Percentiles rank a stretch among this genome's conserved stretches.
Evolutionary conservation across 768 basidiomycete species (phyloP).

Genomic region (Dictyophora rubrovolvata): DNA sequence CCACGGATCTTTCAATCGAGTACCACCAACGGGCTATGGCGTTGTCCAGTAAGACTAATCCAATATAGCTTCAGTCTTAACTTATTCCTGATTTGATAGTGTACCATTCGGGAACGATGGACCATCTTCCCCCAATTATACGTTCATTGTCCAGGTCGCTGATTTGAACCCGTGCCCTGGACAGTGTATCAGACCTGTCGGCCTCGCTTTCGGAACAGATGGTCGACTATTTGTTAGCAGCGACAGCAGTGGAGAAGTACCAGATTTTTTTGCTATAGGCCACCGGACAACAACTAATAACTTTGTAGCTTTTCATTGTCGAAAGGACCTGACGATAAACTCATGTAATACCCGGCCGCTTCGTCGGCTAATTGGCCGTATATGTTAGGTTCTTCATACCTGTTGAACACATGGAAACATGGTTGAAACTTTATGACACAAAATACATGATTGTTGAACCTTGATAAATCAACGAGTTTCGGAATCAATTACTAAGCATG

Average conservation of each 20-base stretch:
- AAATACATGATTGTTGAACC: too few relatives aligned
- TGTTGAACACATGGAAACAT: too few relatives aligned
- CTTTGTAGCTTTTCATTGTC: neutral
- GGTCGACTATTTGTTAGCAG: slow-evolving; percentile 31
- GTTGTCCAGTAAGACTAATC: slow-evolving; percentile 26
- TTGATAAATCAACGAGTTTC: too few relatives aligned
- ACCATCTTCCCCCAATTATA: neutral
- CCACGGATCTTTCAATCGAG: slow-evolving; percentile 33
- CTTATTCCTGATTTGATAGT: slow-evolving; percentile 4
- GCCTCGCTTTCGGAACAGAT: slow-evolving; percentile 28
- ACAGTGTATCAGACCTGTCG: slow-evolving; percentile 36
- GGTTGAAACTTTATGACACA: too few relatives aligned
- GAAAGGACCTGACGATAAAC: neutral
- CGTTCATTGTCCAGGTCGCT: slow-evolving; percentile 31
- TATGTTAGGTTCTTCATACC: too few relatives aligned
- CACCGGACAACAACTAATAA: neutral
- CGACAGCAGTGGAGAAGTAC: slow-evolving; percentile 32
- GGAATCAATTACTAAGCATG: too few relatives aligned
- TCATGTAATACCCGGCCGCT: too few relatives aligned
- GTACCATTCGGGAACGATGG: slow-evolving; percentile 14
- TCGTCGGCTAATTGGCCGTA: too few relatives aligned
- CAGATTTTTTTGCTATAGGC: neutral
- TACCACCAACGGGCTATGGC: slow-evolving; percentile 37
- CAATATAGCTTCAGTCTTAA: neutral
- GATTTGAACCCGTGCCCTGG: slow-evolving; percentile 29